Base-by-base conservation (phyloP, 306 rosid genomes). In the Carpinus fangiana region DNA sequence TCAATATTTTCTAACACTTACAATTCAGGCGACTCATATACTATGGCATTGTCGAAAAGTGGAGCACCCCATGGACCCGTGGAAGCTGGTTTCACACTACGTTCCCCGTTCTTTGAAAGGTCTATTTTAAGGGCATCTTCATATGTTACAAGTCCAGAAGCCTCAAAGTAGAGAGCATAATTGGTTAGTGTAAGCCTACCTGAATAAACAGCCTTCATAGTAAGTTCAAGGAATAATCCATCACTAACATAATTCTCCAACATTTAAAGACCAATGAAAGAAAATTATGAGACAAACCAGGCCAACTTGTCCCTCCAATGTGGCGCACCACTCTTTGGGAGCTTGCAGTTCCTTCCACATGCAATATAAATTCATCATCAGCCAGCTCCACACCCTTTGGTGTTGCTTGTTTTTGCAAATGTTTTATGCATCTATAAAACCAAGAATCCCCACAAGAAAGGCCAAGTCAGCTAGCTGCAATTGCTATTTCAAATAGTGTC, bases 21-120 rank as follows among this genome's bases (percentile, higher is more conserved):
- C 99, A 85, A 80, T 55, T 83, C 89, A 18, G 93, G 70, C 14
- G 99, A 90, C 18, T 89, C 89, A 0, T 86, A 89, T 80, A 85
- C 77, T 17, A 96, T 84, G 68, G 97, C 99, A 90, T 88, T 96
- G 92, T 96, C 97, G 72, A 84, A 96, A 73, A 96, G 87, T 47
- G 93, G 98, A 59, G 98, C 98, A 71, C 98, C 99, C 98, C 98
- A 96, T 6, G 99, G 99, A 41, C 97, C 99, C 8, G 98, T 96
- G 20, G 97, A 86, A 64, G 71, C 79, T 60, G 96, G 84, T 73
- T 82, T 87, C 83, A 96, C 89, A 50, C 78, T 86, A 76, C 90
- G 93, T 62, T 80, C 86, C 4, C 50, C 69, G 68, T 90, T 80
- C 84, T 78, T 79, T 12, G 86, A 88, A 59, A 93, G 92, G 83